phyloP scores from a whole-genome alignment of 2,329 filamentous ascomycete genomes.

The Diaporthe caulivora region DNA sequence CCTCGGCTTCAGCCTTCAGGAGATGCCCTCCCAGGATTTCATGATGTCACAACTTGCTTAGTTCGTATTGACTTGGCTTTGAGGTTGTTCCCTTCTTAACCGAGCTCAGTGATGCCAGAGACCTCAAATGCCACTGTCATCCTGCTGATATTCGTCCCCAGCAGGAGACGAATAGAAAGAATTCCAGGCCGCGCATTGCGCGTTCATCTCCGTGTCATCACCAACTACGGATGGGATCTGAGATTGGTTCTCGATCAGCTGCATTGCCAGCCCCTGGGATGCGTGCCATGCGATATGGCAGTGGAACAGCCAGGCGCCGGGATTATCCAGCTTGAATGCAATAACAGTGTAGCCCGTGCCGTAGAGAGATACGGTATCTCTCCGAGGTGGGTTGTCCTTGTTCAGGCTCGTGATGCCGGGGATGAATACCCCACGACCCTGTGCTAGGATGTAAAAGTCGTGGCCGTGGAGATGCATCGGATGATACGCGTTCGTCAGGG shows the following conservation, averaged over 20 bases:
- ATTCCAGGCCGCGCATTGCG: not conserved
- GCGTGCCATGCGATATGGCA: constrained; percentile 48
- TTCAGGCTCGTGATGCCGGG: constrained; percentile 39
- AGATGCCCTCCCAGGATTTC: not conserved
- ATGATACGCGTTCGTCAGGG: constrained; percentile 47
- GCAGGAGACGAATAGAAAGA: not conserved
- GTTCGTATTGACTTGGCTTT: not conserved
- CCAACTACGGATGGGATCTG: constrained; percentile 32
- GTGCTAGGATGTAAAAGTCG: constrained; percentile 59
- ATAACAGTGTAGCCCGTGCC: constrained; percentile 48
- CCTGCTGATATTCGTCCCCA: not conserved
- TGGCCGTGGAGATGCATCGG: constrained; percentile 65
- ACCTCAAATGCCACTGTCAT: constrained; percentile 4
- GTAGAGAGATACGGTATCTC: constrained; percentile 51
- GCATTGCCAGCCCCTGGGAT: constrained; percentile 56
- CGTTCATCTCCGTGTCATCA: constrained; percentile 5
- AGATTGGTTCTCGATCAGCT: constrained; percentile 52
- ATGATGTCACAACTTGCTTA: not conserved
- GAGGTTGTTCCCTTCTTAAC: not conserved
- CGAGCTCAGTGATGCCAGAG: not conserved
- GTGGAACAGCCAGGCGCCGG: constrained; percentile 46
- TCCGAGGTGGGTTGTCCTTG: constrained; percentile 52
- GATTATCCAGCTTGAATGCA: constrained; percentile 50
- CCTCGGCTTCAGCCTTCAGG: too few species aligned
- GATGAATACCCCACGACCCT: constrained; percentile 43